These are phyloP conservation scores for Fusarium veterinarium DNA, from an alignment of 2,329 filamentous ascomycete species.

Conservation along the genomic window DNA sequence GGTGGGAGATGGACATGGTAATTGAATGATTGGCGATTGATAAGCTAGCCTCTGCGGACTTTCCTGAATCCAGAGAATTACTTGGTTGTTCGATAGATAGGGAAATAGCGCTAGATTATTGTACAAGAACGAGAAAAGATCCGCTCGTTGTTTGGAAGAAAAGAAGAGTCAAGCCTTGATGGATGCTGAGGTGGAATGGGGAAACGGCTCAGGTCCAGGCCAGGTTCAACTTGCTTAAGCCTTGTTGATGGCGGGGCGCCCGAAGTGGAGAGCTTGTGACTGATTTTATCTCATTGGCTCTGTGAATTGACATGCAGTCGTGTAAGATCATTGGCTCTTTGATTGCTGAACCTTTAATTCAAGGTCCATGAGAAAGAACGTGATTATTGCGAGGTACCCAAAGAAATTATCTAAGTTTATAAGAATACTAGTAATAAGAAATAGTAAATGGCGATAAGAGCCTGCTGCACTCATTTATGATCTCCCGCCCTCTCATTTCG, in stretches of 20 bases:
- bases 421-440: neutral
- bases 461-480: no score
- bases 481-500: neutral
- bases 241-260: slow-evolving; percentile 32
- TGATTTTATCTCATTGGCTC: slow-evolving; percentile 19
- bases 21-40: neutral
- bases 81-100: neutral
- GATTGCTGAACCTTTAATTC: neutral
- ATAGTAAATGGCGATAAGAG: neutral
- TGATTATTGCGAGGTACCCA: neutral
- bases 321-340: slow-evolving; percentile 46
- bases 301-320: slow-evolving; percentile 12
- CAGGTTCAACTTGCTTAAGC: slow-evolving; percentile 24
- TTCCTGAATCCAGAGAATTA: neutral
- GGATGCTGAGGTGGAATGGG: slow-evolving; percentile 27
- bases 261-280: slow-evolving; percentile 26
- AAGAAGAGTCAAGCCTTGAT: slow-evolving; percentile 14
- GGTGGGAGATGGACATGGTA: slow-evolving; percentile 52
- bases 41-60: neutral
- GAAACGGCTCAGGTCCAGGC: slow-evolving; percentile 33
- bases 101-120: neutral
- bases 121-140: neutral
- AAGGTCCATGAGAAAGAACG: neutral
- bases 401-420: neutral
- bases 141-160: neutral